Base-by-base conservation (phyloP, 306 rosid genomes). In the Vachellia collinsii region DNA sequence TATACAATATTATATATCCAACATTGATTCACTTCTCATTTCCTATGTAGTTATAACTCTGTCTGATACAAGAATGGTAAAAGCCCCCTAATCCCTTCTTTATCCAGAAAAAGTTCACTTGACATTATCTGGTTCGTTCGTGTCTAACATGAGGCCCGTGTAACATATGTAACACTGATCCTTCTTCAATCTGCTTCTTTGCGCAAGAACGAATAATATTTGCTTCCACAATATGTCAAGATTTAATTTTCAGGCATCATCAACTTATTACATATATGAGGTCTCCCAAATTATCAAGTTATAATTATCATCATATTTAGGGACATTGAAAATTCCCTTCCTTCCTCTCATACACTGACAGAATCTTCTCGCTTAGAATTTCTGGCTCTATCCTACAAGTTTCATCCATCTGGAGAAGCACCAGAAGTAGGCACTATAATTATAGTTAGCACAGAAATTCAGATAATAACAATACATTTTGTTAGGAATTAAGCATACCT, bases 361-460 rank as follows among this genome's bases (percentile, higher is more conserved):
- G 47, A 77, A 86, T 76, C 83, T 78, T 83, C 71, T 81, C 74
- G 5, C 14, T 44, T 22, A 86, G 12, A 74, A 78, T 50, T 38
- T 81, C 85, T 0, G 81, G 19, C 68, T 80, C 87, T 80, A 78
- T 77, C 63, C 43, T 51, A 1, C 59, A 47, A 44, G 74, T 53
- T 70, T 69, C 39, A 14, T 74, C 81, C 79, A 80, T 79, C 89
- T 86, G 84, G 46, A 66, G 8, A 79, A 79, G 58, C 47, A 66
- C 13, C n/a, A 41, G 63, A n/a, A 29, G 14, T 25, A 16, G 63
- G 5, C 11, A 72, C 44, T 64, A 29, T 0, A 2, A 29, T 39
- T 23, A 20, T 56, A 41, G 20, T 81, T 50, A 71, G 19, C 38
- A 48, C 34, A 62, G 11, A 70, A 19, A 77, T 41, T 48, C 23